A percentile compares a stretch with the other conserved stretches of the same genome.
These are phyloP conservation scores for Pleurozium schreberi DNA, from an alignment of 225 moss, liverwort and hornwort species.

Conservation along the genomic window DNA sequence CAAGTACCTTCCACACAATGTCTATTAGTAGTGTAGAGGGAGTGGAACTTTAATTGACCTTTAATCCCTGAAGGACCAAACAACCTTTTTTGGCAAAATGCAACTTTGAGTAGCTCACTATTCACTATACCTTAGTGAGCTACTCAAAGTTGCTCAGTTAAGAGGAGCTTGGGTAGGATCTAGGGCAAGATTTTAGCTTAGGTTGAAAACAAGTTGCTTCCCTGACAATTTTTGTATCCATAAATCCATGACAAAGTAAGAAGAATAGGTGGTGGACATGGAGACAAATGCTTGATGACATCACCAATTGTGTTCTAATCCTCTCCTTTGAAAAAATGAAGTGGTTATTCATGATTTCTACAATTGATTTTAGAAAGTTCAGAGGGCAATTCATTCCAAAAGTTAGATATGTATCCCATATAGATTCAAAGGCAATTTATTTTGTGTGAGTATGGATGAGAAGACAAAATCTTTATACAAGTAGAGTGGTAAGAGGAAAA, in stretches of 20 bases:
- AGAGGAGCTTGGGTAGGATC: not conserved
- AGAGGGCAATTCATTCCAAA: fast-evolving
- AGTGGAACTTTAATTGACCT: not conserved
- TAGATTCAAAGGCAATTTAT: not conserved
- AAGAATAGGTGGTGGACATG: fast-evolving
- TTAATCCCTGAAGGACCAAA: not conserved
- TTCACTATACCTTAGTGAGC: not conserved
- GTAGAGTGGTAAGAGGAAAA: not conserved
- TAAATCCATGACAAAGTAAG: not conserved
- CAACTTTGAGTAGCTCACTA: not conserved
- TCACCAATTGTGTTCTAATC: not conserved
- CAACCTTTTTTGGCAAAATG: not conserved
- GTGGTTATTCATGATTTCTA: not conserved
- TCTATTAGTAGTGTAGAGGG: not conserved
- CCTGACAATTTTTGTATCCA: not conserved
- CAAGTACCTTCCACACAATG: not conserved
- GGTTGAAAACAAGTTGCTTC: not conserved
- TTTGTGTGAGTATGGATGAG: fast-evolving
- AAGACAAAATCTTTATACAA: not conserved
- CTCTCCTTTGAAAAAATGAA: not conserved
- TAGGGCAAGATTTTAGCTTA: not conserved
- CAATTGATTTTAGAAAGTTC: not conserved
- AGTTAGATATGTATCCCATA: fast-evolving
- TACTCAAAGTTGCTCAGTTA: too few species aligned
- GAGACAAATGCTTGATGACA: not conserved